Conservation (phyloP, 305 asterid species). For the Plantago lanceolata region DNA sequence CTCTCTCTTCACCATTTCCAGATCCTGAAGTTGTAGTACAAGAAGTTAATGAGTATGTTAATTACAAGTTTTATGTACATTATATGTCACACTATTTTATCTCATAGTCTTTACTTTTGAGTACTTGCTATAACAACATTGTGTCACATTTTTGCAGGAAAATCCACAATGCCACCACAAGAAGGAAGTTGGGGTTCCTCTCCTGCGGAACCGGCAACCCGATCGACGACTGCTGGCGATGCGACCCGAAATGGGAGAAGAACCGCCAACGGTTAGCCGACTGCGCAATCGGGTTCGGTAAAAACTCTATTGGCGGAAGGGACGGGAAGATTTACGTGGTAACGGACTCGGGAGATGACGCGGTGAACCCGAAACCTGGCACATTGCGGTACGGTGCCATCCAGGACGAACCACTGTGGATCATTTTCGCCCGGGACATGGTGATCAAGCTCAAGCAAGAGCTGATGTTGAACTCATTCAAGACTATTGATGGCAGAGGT, state of each 20-base stretch:
- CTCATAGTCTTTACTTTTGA: background rate
- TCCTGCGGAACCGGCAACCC: conserved; percentile 78
- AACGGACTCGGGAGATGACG: conserved; percentile 62
- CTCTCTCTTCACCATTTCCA: conserved; percentile 44
- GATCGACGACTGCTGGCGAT: conserved; percentile 87
- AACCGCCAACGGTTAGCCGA: conserved; percentile 65
- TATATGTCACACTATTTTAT: background rate
- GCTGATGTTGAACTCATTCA: conserved; percentile 68
- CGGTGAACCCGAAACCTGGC: conserved; percentile 74
- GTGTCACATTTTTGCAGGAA: conserved; percentile 38
- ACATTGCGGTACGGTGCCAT: conserved; percentile 67
- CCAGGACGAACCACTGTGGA: conserved; percentile 76
- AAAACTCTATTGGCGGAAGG: conserved; percentile 67
- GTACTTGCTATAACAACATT: conserved; percentile 4
- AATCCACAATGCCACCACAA: conserved; percentile 50
- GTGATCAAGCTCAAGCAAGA: conserved; percentile 65
- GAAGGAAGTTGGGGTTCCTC: conserved; percentile 59
- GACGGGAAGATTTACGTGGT: conserved; percentile 68
- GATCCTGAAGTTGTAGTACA: conserved; percentile 67
- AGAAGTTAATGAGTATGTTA: conserved; percentile 69
- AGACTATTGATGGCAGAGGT: conserved; percentile 81
- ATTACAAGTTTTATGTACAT: background rate
- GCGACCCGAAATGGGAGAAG: conserved; percentile 67
- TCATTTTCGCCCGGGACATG: conserved; percentile 66
- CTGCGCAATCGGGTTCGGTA: conserved; percentile 79